These are phyloP conservation scores for Boletus subparvulus DNA, from an alignment of 768 basidiomycete genomes.

Conservation along the genomic window DNA sequence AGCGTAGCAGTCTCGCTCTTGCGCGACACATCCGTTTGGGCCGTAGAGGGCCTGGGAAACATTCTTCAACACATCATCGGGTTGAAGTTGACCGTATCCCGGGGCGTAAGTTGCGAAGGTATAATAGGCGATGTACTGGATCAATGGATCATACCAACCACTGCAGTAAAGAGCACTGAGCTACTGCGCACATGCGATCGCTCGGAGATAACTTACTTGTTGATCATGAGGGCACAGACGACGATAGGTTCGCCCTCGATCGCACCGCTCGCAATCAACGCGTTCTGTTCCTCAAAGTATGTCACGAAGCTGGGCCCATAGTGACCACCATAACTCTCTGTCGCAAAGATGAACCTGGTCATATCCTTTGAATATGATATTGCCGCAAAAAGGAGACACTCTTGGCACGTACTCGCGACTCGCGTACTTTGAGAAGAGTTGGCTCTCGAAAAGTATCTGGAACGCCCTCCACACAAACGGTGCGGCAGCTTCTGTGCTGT, in stretches of 20 bases:
- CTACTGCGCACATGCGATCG: background rate
- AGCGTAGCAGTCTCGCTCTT: conserved; percentile 55
- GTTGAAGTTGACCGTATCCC: conserved; percentile 63
- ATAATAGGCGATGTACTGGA: conserved; percentile 61
- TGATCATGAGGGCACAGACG: conserved; percentile 64
- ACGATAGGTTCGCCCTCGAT: conserved; percentile 50
- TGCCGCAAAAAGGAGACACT: background rate
- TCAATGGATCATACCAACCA: conserved; percentile 65
- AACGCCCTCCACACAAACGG: conserved; percentile 60
- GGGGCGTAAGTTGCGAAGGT: conserved; percentile 61
- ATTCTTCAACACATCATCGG: conserved; percentile 41
- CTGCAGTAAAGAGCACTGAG: conserved; percentile 29
- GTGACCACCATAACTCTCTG: conserved; percentile 69
- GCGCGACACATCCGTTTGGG: conserved; percentile 50
- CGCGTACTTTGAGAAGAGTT: conserved; percentile 46
- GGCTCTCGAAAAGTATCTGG: conserved; percentile 61
- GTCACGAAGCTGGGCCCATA: conserved; percentile 65
- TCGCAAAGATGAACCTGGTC: conserved; percentile 57
- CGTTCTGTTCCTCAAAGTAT: conserved; percentile 64
- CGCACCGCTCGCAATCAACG: conserved; percentile 43
- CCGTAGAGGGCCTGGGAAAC: conserved; percentile 51
- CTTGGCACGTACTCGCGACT: conserved; percentile 48
- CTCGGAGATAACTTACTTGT: conserved; percentile 43
- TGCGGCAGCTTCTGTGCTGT: conserved; percentile 50
- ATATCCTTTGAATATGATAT: background rate